phyloP scores from a whole-genome alignment of 2,329 filamentous ascomycete species.

The Seiridium unicorne region DNA sequence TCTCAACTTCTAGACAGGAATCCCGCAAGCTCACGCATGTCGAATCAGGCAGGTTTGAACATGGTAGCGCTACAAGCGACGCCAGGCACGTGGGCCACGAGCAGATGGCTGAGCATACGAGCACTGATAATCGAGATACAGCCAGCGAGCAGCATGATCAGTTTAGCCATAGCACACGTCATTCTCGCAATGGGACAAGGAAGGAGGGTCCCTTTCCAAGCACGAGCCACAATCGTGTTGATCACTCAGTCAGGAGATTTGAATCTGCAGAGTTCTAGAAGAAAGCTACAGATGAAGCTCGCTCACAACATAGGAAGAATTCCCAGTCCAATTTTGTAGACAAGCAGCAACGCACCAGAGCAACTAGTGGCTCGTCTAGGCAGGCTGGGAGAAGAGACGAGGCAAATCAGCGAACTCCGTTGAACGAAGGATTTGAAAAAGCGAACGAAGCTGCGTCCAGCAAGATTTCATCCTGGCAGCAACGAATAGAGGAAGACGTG shows the following conservation, averaged over 20 bases:
- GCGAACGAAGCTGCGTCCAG: not conserved
- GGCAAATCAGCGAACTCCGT: too few relatives aligned
- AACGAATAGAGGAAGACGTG: not conserved
- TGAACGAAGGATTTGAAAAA: not conserved
- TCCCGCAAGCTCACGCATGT: not conserved
- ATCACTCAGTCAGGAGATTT: not conserved
- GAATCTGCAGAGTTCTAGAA: constrained; percentile 3
- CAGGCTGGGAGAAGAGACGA: too few relatives aligned
- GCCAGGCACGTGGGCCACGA: not conserved
- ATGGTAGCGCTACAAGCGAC: not conserved
- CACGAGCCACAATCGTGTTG: not conserved
- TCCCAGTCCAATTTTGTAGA: not conserved
- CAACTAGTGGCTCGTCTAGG: too few relatives aligned
- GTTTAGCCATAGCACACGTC: not conserved
- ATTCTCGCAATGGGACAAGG: not conserved
- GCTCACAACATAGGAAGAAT: not conserved
- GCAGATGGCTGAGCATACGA: not conserved
- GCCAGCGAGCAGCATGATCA: not conserved
- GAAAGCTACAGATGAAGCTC: not conserved
- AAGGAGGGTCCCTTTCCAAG: not conserved
- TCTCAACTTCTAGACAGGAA: not conserved
- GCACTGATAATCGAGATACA: not conserved
- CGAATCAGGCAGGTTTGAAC: not conserved
- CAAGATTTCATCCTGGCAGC: not conserved
- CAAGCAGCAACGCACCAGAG: too few relatives aligned